These are phyloP conservation scores for Aristolochia contorta DNA, from an alignment of 164 flowering plant genomes.

Conservation along the genomic window DNA sequence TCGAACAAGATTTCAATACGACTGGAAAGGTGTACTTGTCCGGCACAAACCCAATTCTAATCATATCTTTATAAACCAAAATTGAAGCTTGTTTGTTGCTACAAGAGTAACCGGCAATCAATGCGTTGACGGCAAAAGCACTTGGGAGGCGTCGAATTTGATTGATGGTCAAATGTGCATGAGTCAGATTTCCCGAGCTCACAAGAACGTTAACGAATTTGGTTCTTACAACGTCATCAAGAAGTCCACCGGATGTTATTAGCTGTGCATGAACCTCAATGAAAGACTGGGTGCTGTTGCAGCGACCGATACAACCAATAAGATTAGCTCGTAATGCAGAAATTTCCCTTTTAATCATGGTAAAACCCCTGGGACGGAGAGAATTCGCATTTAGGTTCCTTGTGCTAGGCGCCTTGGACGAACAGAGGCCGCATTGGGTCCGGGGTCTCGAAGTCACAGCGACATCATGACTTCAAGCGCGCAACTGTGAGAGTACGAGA, in stretches of 20 bases:
- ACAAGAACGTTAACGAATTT: slow-evolving; percentile 18
- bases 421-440: too few species aligned
- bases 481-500: too few species aligned
- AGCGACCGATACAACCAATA: slow-evolving; percentile 16
- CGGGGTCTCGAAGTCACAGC: too few species aligned
- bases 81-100: slow-evolving; percentile 21
- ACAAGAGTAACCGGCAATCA: slow-evolving; percentile 26
- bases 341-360: not conserved
- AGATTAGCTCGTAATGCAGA: slow-evolving; percentile 6
- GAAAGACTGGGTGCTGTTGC: slow-evolving; percentile 17
- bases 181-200: slow-evolving; percentile 10
- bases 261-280: slow-evolving; percentile 34
- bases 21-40: slow-evolving; percentile 41
- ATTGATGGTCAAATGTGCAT: slow-evolving; percentile 22
- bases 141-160: slow-evolving; percentile 10
- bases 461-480: too few species aligned
- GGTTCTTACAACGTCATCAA: slow-evolving; percentile 14
- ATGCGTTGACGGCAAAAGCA: slow-evolving; percentile 29
- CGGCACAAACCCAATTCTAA: slow-evolving; percentile 29
- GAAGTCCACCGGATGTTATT: slow-evolving; percentile 16
- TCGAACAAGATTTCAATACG: slow-evolving; percentile 34
- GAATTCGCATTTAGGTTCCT: not conserved
- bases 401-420: too few species aligned
- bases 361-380: not conserved
- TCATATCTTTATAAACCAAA: slow-evolving; percentile 20